Evolutionary conservation across 2,329 filamentous ascomycete genomes (phyloP).

Genomic region (Colletotrichum navitas): DNA sequence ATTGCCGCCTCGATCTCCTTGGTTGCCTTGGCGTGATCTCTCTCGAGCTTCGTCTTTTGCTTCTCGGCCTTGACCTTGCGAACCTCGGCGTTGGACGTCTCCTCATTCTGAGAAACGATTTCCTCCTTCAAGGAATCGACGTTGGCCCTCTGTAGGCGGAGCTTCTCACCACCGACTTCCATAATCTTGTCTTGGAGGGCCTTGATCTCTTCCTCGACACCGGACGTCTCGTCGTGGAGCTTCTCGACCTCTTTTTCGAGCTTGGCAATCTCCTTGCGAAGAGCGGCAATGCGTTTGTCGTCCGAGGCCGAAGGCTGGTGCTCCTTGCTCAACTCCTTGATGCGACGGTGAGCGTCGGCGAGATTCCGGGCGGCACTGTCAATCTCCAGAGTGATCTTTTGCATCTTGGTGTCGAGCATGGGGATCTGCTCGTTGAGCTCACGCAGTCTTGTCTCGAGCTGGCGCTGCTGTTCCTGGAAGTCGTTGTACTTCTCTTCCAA

Average conservation of each 20-base stretch:
- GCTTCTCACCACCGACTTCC: conserved; percentile 94
- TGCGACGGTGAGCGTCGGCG: conserved; percentile 83
- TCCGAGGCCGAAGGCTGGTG: conserved; percentile 86
- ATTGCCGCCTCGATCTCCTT: conserved; percentile 81
- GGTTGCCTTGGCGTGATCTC: conserved; percentile 81
- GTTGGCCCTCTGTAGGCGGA: conserved; percentile 89
- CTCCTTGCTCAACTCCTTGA: conserved; percentile 86
- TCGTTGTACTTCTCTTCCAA: conserved; percentile 86
- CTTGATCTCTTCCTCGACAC: conserved; percentile 93
- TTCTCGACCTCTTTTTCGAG: conserved; percentile 84
- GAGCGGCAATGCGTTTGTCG: conserved; percentile 75
- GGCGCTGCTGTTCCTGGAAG: conserved; percentile 86
- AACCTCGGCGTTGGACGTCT: conserved; percentile 87
- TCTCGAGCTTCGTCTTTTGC: conserved; percentile 87
- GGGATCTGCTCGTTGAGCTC: conserved; percentile 84
- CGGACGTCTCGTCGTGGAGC: conserved; percentile 86
- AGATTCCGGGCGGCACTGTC: conserved; percentile 89
- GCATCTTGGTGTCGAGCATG: conserved; percentile 87
- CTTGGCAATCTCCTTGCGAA: conserved; percentile 83
- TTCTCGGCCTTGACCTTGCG: conserved; percentile 94
- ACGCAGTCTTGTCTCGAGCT: conserved; percentile 80
- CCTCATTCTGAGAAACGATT: conserved; percentile 83
- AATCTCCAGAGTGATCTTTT: conserved; percentile 90
- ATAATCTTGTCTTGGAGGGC: conserved; percentile 96
- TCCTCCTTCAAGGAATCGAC: conserved; percentile 91